These are phyloP conservation scores for Sugiyamaella neomexicana DNA, from an alignment of 1,139 yeast genomes.

Conservation along the genomic window DNA sequence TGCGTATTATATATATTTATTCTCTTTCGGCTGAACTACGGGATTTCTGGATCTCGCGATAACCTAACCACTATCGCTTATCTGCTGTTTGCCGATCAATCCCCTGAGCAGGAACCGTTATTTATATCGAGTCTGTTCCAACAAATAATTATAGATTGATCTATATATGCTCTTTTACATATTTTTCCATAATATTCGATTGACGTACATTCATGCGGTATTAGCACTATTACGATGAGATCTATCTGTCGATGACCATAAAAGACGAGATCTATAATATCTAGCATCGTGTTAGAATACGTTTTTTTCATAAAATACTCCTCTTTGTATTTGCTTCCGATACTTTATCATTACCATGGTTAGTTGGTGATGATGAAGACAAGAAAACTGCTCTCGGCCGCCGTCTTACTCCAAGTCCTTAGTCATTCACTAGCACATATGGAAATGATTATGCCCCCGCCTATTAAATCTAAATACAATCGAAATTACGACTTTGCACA, in stretches of 20 bases:
- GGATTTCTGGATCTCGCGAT: background rate
- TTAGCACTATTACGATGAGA: no score
- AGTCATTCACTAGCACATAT: constrained; percentile 25
- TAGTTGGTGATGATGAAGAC: constrained; percentile 1
- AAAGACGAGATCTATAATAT: background rate
- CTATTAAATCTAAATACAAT: constrained; percentile 31
- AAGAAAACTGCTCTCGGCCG: background rate
- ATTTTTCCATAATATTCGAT: background rate
- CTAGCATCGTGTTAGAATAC: background rate
- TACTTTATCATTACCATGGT: background rate
- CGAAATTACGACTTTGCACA: constrained; percentile 20
- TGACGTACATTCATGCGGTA: background rate
- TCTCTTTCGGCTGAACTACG: background rate
- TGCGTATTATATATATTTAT: background rate
- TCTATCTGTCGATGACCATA: background rate
- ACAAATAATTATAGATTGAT: background rate
- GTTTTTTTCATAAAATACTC: no score
- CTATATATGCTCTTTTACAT: no score
- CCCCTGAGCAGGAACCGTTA: background rate
- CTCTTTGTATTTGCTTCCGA: background rate
- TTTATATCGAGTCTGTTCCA: background rate
- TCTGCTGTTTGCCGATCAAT: background rate
- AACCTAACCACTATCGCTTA: constrained; percentile 13
- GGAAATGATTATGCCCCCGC: constrained; percentile 33
- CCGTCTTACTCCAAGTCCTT: background rate